phyloP scores from a whole-genome alignment of 2,329 filamentous ascomycete genomes.

The Oidium heveae region DNA sequence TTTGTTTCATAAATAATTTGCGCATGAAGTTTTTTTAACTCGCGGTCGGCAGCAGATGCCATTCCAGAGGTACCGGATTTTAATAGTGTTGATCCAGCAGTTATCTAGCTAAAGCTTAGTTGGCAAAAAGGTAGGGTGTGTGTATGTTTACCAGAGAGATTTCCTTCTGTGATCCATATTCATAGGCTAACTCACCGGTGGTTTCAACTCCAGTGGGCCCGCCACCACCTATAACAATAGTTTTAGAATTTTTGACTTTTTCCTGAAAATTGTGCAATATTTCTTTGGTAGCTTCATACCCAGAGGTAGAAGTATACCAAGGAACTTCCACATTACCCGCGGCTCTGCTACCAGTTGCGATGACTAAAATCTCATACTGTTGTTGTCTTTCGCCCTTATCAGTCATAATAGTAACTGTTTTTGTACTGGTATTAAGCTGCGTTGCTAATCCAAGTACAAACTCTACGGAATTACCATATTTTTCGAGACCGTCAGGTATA shows the following conservation, averaged over 20 bases:
- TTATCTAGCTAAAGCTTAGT: conserved; percentile 5
- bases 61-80: conserved; percentile 4
- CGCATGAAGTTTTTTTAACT: conserved; percentile 29
- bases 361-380: conserved; percentile 19
- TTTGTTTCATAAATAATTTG: conserved; percentile 19
- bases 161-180: conserved; percentile 11
- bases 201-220: conserved; percentile 15
- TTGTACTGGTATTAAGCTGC: conserved; percentile 12
- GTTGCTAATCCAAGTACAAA: conserved; percentile 19
- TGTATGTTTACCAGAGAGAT: conserved; percentile 7
- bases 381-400: conserved; percentile 8
- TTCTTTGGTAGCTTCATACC: conserved; percentile 7
- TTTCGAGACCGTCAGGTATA: conserved; percentile 20
- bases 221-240: conserved; percentile 14
- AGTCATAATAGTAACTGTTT: conserved; percentile 13
- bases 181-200: conserved; percentile 9
- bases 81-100: conserved; percentile 6
- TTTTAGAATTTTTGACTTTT: conserved; percentile 8
- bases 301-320: conserved; percentile 18
- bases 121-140: neutral
- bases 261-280: conserved; percentile 8
- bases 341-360: conserved; percentile 20
- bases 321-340: conserved; percentile 18
- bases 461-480: conserved; percentile 21
- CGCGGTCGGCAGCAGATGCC: conserved; percentile 16